Evolutionary conservation across 2,329 filamentous ascomycete species (phyloP), one percentile per base, ranked within the genome.

Genomic region (Phialophora verrucosa): DNA sequence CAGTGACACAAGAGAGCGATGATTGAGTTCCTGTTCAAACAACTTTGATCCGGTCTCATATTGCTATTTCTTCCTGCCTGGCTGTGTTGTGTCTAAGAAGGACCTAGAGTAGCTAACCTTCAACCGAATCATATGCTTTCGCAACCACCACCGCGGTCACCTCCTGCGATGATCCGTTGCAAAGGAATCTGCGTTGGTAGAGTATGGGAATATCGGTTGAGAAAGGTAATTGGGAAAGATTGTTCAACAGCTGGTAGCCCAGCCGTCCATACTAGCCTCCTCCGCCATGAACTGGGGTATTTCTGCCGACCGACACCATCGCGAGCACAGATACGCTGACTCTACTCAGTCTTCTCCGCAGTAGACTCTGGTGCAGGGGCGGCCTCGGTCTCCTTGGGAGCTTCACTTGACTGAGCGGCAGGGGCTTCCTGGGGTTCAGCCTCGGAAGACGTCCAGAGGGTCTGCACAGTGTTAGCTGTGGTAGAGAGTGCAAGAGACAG

Each of bases 381-480:
- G 57, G 57, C 63, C 42, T 68, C 67, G 23, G 70, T 60, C 35
- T 72, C 71, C 69, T 74, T 73, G 23, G 70, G 67, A 27, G 70
- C 67, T n/a, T 73, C 72, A 62, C 68, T 67, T 55, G 71, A 68
- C 59, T 69, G 66, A 63, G 73, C 72, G 59, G 75, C 68, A 25
- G 59, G 59, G 14, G 80, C 81, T 71, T 86, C 84, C 73, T 90
- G 83, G 76, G 91, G 88, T 86, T 98, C 95, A 72, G 93, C 92
- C 88, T 98, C 95, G 74, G 94, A 98, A 69, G 94, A 98, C 78
- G 95, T 98, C 95, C 95, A 98, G 82, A 98, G 93, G 73, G 95
- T 98, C 93, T 97, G 54, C 64, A 58, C 35, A 56, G 50, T 12
- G 71, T 81, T 74, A 80, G 76, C 65, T 66, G 32, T 27, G 25